Conservation (phyloP, 306 rosid species). For the Cucumis melo region DNA sequence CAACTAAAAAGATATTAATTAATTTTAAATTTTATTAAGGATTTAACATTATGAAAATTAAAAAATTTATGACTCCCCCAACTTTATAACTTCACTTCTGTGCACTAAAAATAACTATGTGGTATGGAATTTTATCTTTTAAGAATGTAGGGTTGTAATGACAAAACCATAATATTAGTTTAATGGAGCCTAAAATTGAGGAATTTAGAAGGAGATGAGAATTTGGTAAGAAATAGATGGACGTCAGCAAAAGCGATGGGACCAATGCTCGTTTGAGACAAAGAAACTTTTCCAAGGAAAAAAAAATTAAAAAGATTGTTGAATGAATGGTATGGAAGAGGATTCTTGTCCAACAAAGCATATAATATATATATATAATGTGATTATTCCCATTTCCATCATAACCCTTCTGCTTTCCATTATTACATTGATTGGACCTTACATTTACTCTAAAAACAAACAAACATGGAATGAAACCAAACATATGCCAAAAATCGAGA, state of each 20-base stretch:
- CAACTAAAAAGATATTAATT: no score
- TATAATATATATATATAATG: background rate
- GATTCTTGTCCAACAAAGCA: background rate
- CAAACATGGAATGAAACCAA: constrained; percentile 10
- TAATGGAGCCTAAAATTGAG: background rate
- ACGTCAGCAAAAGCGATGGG: constrained; percentile 23
- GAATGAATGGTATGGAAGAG: background rate
- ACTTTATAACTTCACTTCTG: no score
- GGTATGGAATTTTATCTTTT: no score
- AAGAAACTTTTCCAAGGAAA: constrained; percentile 3
- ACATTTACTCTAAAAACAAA: constrained; percentile 18
- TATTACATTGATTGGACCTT: constrained; percentile 45
- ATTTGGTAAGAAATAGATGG: constrained; percentile 7
- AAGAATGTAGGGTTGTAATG: background rate
- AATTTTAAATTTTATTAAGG: no score
- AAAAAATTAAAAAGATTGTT: no score
- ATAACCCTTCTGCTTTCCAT: constrained; percentile 18
- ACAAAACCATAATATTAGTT: no score
- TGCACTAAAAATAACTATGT: no score
- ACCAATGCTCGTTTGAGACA: constrained; percentile 13
- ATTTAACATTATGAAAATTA: no score
- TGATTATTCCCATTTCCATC: constrained; percentile 44
- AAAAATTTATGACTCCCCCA: no score
- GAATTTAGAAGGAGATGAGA: background rate
- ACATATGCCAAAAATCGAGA: background rate